Percentiles rank a stretch among this genome's conserved stretches.
phyloP scores from a whole-genome alignment of 2,329 filamentous ascomycete species.

The Penicillium sp. region DNA sequence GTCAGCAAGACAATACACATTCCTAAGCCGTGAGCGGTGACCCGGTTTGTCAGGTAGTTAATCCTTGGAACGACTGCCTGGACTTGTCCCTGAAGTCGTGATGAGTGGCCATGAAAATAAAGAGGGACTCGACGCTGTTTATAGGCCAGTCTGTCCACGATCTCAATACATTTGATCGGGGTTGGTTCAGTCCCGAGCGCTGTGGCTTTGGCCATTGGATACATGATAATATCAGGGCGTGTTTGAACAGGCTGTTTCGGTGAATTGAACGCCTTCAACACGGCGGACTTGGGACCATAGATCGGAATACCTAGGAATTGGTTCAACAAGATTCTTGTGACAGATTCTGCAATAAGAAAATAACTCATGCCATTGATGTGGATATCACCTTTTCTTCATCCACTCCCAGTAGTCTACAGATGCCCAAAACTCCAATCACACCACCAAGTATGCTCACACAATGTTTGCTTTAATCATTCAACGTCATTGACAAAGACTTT shows the following conservation, averaged over 20 bases:
- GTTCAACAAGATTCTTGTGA: background rate
- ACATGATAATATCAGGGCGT: background rate
- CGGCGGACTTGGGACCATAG: too few species aligned
- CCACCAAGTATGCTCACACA: too few species aligned
- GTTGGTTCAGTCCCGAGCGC: background rate
- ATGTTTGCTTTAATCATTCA: too few species aligned
- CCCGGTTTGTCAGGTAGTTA: constrained; percentile 10
- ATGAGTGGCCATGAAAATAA: constrained; percentile 15
- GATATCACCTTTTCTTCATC: too few species aligned
- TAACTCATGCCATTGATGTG: too few species aligned
- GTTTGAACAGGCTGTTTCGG: too few species aligned
- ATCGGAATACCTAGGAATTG: background rate
- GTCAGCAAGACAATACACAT: constrained; percentile 91
- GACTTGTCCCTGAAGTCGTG: constrained; percentile 14
- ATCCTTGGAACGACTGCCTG: constrained; percentile 10
- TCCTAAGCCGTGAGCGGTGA: constrained; percentile 62
- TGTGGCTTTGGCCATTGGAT: background rate
- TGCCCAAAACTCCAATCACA: too few species aligned
- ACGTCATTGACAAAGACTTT: too few species aligned
- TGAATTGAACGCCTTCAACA: too few species aligned
- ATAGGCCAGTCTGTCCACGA: constrained; percentile 12
- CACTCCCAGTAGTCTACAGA: too few species aligned
- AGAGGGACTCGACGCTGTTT: constrained; percentile 9
- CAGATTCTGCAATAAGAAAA: too few species aligned
- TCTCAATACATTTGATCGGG: constrained; percentile 10